Percentiles rank a stretch among this genome's conserved stretches.
These are phyloP conservation scores for Phlyctochytrium arcticum DNA, from an alignment of 192 early-diverging fungal species.

Conservation along the genomic window DNA sequence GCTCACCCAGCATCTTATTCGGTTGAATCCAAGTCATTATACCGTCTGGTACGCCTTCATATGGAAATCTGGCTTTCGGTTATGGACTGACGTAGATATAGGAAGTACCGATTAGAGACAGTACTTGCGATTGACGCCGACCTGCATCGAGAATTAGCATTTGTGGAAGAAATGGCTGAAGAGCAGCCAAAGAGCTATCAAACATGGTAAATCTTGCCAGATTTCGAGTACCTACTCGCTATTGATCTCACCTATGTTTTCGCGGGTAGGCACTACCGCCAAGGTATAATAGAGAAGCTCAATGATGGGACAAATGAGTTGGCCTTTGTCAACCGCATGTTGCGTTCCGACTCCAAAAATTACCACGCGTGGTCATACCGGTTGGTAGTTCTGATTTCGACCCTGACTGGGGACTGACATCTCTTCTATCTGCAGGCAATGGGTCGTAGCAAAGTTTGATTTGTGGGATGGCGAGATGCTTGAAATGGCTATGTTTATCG, in stretches of 20 bases:
- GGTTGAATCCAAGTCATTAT: constrained; percentile 89
- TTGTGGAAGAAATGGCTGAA: constrained; percentile 63
- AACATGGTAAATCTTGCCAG: constrained; percentile 74
- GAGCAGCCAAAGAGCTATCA: constrained; percentile 93
- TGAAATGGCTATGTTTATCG: constrained; percentile 69
- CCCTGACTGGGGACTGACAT: no score
- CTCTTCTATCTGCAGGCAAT: constrained; percentile 53
- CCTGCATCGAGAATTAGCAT: constrained; percentile 71
- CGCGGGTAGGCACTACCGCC: constrained; percentile 82
- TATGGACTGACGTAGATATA: constrained; percentile 1
- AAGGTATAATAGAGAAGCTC: constrained; percentile 62
- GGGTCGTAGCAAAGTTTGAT: constrained; percentile 76
- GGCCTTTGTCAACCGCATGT: constrained; percentile 60
- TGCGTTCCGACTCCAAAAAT: constrained; percentile 89
- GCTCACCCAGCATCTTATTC: constrained; percentile 76
- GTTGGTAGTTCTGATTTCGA: no score
- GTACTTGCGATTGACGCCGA: constrained; percentile 65
- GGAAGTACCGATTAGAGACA: constrained; percentile 81
- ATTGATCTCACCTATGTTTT: no score
- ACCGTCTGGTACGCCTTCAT: constrained; percentile 72
- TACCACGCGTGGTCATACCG: constrained; percentile 98
- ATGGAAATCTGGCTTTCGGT: background rate
- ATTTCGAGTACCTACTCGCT: no score
- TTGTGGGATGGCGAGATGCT: constrained; percentile 76
- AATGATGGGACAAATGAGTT: constrained; percentile 60